phyloP scores from a whole-genome alignment of 441 rosid species.

The Cnidoscolus chayamansa region DNA sequence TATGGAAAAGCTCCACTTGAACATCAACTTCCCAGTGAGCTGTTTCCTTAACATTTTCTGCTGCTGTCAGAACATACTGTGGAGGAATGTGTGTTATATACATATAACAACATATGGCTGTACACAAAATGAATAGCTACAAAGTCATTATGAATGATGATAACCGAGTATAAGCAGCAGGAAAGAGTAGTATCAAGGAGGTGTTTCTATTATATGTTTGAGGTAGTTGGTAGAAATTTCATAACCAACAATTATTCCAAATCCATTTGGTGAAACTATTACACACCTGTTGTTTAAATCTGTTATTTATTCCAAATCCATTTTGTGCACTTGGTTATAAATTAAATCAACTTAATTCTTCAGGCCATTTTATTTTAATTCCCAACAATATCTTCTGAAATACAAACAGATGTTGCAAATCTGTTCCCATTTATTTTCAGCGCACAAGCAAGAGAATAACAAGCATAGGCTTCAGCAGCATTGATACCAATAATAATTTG shows the following conservation, averaged over 20 bases:
- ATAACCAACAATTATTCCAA: too few relatives aligned
- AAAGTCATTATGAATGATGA: not conserved
- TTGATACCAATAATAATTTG: not conserved
- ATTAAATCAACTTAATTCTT: too few relatives aligned
- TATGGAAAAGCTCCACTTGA: constrained; percentile 71
- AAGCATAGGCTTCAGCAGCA: constrained; percentile 7
- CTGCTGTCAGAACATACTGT: constrained; percentile 78
- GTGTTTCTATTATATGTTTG: too few relatives aligned
- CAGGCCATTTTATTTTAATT: too few relatives aligned
- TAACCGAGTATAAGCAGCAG: not conserved
- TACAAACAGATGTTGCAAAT: not conserved
- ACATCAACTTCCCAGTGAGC: constrained; percentile 93
- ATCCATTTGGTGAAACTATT: too few relatives aligned
- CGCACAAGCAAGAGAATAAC: not conserved
- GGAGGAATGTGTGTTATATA: constrained; percentile 27
- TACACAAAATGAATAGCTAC: constrained; percentile 11
- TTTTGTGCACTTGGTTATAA: too few relatives aligned
- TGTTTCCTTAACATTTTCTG: constrained; percentile 54
- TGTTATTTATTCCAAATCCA: too few relatives aligned
- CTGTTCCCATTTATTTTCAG: not conserved
- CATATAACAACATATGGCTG: constrained; percentile 15
- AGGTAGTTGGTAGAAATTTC: too few relatives aligned
- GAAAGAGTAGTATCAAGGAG: not conserved
- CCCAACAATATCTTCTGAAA: constrained; percentile 3
- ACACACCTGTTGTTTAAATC: too few relatives aligned